Evolutionary conservation across 306 rosid species (phyloP).

Genomic region (Prunus mira): DNA sequence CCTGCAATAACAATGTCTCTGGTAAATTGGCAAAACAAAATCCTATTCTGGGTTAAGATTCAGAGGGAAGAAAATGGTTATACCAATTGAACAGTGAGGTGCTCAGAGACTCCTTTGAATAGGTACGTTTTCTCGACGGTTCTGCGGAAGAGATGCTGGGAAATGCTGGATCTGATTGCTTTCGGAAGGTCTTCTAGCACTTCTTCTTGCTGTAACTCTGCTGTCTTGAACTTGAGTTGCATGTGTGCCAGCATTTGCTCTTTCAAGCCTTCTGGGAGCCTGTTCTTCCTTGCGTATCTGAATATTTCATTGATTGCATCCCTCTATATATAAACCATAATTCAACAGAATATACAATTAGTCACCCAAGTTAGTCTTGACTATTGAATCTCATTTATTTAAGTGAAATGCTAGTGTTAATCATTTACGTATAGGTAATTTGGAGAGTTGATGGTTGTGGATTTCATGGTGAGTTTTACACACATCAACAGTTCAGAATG

Average conservation of each 20-base stretch:
- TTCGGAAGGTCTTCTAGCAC: constrained; percentile 67
- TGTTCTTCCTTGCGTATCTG: constrained; percentile 68
- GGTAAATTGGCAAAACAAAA: background rate
- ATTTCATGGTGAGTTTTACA: background rate
- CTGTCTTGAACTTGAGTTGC: constrained; percentile 84
- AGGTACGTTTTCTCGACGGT: constrained; percentile 58
- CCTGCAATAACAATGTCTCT: constrained; percentile 30
- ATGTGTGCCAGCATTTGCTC: constrained; percentile 79
- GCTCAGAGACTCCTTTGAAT: constrained; percentile 68
- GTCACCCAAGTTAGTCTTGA: background rate
- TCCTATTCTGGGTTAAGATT: background rate
- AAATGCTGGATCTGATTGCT: constrained; percentile 70
- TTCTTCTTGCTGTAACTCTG: constrained; percentile 77
- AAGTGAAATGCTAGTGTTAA: background rate
- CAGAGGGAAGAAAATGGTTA: background rate
- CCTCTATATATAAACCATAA: constrained; percentile 39
- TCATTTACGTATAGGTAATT: background rate
- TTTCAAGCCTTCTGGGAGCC: constrained; percentile 76
- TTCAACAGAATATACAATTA: background rate
- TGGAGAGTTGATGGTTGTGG: background rate
- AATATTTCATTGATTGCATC: constrained; percentile 61
- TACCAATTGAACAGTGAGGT: constrained; percentile 71
- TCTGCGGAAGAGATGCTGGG: constrained; percentile 66
- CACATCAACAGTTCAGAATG: background rate
- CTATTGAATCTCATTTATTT: background rate